phyloP scores from a whole-genome alignment of 148 eudicot species.

The Silene uniflora region DNA sequence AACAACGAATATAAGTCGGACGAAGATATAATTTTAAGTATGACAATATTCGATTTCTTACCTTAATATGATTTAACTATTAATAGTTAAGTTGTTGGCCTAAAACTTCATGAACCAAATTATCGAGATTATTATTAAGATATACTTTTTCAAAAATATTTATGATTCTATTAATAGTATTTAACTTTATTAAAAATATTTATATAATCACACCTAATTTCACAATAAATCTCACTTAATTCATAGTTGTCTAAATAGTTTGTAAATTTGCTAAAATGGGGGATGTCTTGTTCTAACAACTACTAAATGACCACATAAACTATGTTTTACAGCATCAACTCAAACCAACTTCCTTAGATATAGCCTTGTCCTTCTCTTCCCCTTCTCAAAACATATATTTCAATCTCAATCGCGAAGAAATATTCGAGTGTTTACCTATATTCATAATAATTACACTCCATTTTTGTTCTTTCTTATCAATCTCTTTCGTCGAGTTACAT shows the following conservation, averaged over 20 bases:
- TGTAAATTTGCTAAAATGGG: neutral
- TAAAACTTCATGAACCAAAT: neutral
- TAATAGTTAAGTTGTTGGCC: neutral
- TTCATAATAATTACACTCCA: neutral
- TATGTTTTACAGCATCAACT: neutral
- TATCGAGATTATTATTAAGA: neutral
- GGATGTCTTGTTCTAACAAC: neutral
- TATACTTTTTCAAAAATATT: no score
- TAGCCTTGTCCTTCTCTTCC: constrained; percentile 10
- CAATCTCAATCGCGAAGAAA: neutral
- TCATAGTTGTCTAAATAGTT: neutral
- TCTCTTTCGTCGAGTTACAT: neutral
- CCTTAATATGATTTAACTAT: no score
- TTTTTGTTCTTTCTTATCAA: neutral
- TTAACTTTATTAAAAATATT: no score
- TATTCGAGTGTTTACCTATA: neutral
- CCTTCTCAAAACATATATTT: neutral
- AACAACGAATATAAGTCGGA: no score
- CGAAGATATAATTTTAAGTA: no score
- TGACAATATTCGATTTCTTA: no score
- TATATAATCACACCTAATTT: neutral
- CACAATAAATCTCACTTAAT: constrained; percentile 4
- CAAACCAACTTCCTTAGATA: constrained; percentile 3
- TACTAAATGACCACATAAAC: constrained; percentile 4
- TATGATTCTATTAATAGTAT: no score